These are phyloP conservation scores for Blumeria hordei DNA, from an alignment of 2,329 filamentous ascomycete genomes.

Conservation along the genomic window DNA sequence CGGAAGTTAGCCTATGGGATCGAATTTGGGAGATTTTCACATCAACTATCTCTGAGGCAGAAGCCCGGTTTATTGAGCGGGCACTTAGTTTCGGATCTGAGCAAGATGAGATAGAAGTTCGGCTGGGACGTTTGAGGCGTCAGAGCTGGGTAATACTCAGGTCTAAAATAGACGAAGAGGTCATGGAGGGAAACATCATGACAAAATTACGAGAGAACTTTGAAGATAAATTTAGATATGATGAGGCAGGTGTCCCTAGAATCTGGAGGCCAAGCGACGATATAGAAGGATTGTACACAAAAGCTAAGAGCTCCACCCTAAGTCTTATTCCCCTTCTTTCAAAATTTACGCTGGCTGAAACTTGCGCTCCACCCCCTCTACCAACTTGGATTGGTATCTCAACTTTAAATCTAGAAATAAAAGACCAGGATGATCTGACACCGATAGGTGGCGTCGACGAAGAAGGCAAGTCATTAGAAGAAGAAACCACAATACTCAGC, in stretches of 20 bases:
- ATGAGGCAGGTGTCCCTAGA: slow-evolving; percentile 76
- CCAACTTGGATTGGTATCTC: slow-evolving; percentile 60
- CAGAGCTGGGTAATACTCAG: slow-evolving; percentile 87
- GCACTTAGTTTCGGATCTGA: slow-evolving; percentile 88
- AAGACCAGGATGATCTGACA: slow-evolving; percentile 71
- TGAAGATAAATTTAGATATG: slow-evolving; percentile 97
- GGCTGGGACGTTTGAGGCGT: slow-evolving; percentile 72
- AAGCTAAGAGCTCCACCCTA: slow-evolving; percentile 75
- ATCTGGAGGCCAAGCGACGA: slow-evolving; percentile 96
- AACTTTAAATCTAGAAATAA: slow-evolving; percentile 47
- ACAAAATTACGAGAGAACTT: slow-evolving; percentile 95
- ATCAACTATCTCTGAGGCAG: slow-evolving; percentile 61
- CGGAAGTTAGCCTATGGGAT: slow-evolving; percentile 84
- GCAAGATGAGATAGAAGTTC: slow-evolving; percentile 72
- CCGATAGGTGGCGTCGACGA: slow-evolving; percentile 90
- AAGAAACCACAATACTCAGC: slow-evolving; percentile 86
- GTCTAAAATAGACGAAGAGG: slow-evolving; percentile 84
- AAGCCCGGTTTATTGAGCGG: slow-evolving; percentile 62
- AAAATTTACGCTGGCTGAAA: slow-evolving; percentile 54
- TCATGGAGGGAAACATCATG: slow-evolving; percentile 90
- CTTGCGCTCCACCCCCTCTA: slow-evolving; percentile 56
- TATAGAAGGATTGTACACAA: slow-evolving; percentile 87
- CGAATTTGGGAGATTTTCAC: slow-evolving; percentile 77
- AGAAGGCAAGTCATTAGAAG: slow-evolving; percentile 79
- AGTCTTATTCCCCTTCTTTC: slow-evolving; percentile 74